A percentile compares a stretch with the other conserved stretches of the same genome.
phyloP scores from a whole-genome alignment of 75 land plant genomes.

The Pinus tabuliformis region DNA sequence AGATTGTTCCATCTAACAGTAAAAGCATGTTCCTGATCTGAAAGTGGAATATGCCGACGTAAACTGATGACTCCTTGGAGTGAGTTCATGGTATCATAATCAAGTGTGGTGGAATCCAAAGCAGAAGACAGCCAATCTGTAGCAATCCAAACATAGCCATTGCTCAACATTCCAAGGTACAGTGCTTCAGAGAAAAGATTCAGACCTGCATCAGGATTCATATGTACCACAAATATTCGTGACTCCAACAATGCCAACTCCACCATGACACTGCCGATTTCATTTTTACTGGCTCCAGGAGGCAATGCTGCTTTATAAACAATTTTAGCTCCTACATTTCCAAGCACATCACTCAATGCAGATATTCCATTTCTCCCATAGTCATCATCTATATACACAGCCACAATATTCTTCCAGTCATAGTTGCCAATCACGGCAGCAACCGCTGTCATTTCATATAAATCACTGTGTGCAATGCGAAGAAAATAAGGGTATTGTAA shows the following conservation, averaged over 20 bases:
- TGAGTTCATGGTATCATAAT: slow-evolving; percentile 15
- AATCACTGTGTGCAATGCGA: slow-evolving; percentile 31
- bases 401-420: slow-evolving; percentile 33
- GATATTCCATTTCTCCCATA: slow-evolving; percentile 38
- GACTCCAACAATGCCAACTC: slow-evolving; percentile 49
- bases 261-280: slow-evolving; percentile 22
- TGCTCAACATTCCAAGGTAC: slow-evolving; percentile 48
- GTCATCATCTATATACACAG: slow-evolving; percentile 35
- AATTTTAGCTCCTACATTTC: slow-evolving; percentile 8
- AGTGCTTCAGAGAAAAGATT: slow-evolving; percentile 47
- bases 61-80: slow-evolving; percentile 41
- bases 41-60: slow-evolving; percentile 29
- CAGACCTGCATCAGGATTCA: slow-evolving; percentile 29
- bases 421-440: slow-evolving; percentile 28
- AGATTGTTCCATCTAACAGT: slow-evolving; percentile 16
- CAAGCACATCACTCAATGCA: slow-evolving; percentile 29
- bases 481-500: slow-evolving; percentile 37
- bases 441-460: slow-evolving; percentile 35
- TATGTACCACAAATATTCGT: slow-evolving; percentile 52
- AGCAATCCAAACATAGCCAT: slow-evolving; percentile 72
- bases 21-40: slow-evolving; percentile 21
- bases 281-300: slow-evolving; percentile 14
- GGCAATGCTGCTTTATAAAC: slow-evolving; percentile 16
- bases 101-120: slow-evolving; percentile 28
- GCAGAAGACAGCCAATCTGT: slow-evolving; percentile 50